A percentile compares a stretch with the other conserved stretches of the same genome.
These are phyloP conservation scores for Cucumis variabilis DNA, from an alignment of 331 rosid genomes.

Conservation along the genomic window DNA sequence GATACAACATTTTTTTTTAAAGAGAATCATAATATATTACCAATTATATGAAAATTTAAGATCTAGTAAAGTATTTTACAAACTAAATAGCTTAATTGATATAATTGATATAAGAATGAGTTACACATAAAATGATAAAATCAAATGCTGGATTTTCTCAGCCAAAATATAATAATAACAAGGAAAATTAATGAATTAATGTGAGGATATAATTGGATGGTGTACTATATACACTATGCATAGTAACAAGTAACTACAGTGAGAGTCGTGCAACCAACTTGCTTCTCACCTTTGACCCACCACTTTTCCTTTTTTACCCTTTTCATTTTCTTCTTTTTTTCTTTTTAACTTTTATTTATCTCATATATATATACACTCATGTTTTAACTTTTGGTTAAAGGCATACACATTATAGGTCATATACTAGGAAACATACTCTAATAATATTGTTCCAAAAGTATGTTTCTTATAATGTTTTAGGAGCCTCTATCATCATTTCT, in stretches of 20 bases:
- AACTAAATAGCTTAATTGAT: too few species aligned
- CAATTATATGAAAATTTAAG: too few species aligned
- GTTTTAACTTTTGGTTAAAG: background rate
- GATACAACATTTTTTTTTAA: too few species aligned
- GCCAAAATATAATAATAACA: too few species aligned
- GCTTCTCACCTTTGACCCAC: slow-evolving; percentile 1
- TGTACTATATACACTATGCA: background rate
- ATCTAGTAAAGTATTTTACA: too few species aligned
- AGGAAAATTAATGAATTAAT: background rate
- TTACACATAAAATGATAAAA: too few species aligned
- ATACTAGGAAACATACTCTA: background rate
- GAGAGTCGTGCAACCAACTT: slow-evolving; percentile 12
- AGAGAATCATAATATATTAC: too few species aligned
- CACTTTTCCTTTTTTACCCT: background rate
- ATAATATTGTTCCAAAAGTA: too few species aligned
- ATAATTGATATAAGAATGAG: too few species aligned
- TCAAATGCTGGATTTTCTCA: too few species aligned
- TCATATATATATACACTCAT: background rate
- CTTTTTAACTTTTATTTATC: background rate
- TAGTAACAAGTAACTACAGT: slow-evolving; percentile 19
- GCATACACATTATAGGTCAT: background rate
- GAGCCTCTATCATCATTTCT: background rate
- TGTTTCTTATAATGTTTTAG: background rate
- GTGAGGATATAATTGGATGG: background rate
- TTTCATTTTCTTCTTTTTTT: background rate